Base-by-base conservation (phyloP, 2,329 filamentous ascomycete species). In the Dothideomycetes sp. region DNA sequence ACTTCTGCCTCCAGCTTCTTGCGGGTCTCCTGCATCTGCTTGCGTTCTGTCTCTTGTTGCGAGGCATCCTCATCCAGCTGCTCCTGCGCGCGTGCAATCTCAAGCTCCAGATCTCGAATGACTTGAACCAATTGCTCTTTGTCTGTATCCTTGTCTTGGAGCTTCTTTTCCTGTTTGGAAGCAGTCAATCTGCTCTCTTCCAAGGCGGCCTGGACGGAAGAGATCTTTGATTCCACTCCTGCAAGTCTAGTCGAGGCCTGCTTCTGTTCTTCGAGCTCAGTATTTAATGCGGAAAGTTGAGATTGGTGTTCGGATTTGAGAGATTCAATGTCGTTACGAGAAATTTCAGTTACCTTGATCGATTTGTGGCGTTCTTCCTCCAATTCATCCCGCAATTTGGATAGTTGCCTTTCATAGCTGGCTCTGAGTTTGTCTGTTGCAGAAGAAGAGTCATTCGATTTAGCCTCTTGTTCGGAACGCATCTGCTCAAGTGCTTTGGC, bases 51-150 rank as follows among this genome's bases (percentile, higher is more conserved):
- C 30, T 40, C 37, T 24, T 46, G 32, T 22, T 38, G 34, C 5
- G n/a, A 37, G 10, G 29, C 41, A 27, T 46, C 47, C 17, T 32
- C 33, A 22, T 49, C 47, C 15, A 49, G 29, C 27, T 45, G 44
- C 33, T 50, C 35, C 44, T 60, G 53, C 32, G 53, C 57, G n/a
- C 51, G 46, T 29, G 58, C 53, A 30, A 60, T 60, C 47, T 60
- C 57, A 27, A 53, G 41, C 43, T 51, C 50, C 30, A 60, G 44
- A 23, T 60, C 57, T 16, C 51, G 46, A 18, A 60, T 54, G 3
- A 59, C 54, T 30, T 45, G 42, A 7, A 49, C 53, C 15, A 61
- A 44, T 43, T 55, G 46, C 22, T 53, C 53, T 13, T 50, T 50
- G 41, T 59, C 53, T 19, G 51, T 46, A 8, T 54, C 51, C 41